These are phyloP conservation scores for Collybiopsis luxurians DNA, from an alignment of 768 basidiomycete species.

Conservation along the genomic window DNA sequence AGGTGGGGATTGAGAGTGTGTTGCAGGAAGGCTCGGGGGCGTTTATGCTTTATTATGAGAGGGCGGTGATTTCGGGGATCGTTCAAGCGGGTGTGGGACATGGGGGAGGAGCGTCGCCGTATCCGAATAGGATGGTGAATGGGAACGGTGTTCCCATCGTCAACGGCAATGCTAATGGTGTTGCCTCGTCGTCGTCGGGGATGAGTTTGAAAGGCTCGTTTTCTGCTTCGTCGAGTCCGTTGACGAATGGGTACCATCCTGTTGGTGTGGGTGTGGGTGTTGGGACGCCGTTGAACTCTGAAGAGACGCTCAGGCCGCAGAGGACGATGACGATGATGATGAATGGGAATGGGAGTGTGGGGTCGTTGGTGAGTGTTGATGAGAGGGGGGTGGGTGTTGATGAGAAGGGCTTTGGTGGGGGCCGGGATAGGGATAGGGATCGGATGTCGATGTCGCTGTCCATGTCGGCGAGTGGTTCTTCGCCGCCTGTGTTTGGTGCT, in stretches of 20 bases:
- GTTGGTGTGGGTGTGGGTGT: conserved; percentile 11
- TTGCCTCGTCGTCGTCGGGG: no score
- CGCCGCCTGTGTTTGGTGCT: conserved; percentile 35
- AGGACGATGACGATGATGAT: conserved; percentile 37
- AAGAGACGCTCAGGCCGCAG: conserved; percentile 65
- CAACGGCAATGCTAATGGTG: not conserved
- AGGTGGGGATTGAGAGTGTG: conserved; percentile 74
- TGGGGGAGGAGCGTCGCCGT: not conserved
- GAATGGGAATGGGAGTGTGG: conserved; percentile 45
- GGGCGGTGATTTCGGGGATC: conserved; percentile 31
- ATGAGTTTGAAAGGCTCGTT: not conserved
- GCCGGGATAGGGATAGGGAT: conserved; percentile 9
- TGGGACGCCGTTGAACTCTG: conserved; percentile 42
- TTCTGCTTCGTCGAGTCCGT: not conserved
- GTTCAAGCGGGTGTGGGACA: conserved; percentile 8
- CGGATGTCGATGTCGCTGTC: conserved; percentile 12
- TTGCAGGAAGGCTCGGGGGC: conserved; percentile 69
- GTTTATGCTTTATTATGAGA: conserved; percentile 97
- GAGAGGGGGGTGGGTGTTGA: conserved; percentile 19
- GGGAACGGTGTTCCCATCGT: conserved; percentile 1
- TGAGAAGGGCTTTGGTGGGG: conserved; percentile 19
- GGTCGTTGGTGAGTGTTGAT: conserved; percentile 38
- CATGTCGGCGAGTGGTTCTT: conserved; percentile 11
- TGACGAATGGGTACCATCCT: conserved; percentile 1
- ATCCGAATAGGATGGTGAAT: not conserved